Base-by-base conservation (phyloP, 1,139 yeast species). In the Candida gigantensis region DNA sequence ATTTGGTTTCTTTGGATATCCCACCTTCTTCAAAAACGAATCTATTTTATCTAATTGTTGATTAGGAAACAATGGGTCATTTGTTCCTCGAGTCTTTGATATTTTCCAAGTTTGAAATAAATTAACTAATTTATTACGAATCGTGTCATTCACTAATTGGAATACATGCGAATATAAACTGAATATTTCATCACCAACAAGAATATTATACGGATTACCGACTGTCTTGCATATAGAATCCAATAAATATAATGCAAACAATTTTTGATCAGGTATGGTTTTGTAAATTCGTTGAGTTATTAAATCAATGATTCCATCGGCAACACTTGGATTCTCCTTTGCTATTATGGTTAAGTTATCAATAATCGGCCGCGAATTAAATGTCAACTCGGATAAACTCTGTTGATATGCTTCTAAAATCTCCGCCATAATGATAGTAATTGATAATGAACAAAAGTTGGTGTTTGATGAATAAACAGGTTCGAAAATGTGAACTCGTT, bases 191-290 rank as follows among this genome's bases (percentile, higher is more conserved):
- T 65, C 76, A 5, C 89, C 84, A 55, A 90, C 80, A 42, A 84
- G 62, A 8, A 80, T 71, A 24, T 89, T 86, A 57, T 90, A 92
- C 1, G 97, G 97, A 43, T 81, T 76, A 5, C 97, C 97, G 15
- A 88, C 83, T 50, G 83, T 86, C 60, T 92, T 92, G 61, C 95
- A 85, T 32, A 92, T 84, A n/a, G 97, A 89, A 58, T 92, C 98
- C 40, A 92, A 64, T 34, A 90, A 72, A 56, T 90, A 92, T 47
- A 92, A 71, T 3, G 94, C 81, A 51, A 78, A 92, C 37, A 92
- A 71, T 60, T 92, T 92, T 49, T 87, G 90, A 14, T 77, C 76
- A 2, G 97, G 97, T 4, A 86, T 58, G 39, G 65, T 58, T 40
- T 60, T 61, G 56, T 71, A 57, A 47, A 77, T 77, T 55, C 85